Percentiles rank a stretch among this genome's conserved stretches.
Evolutionary conservation across 805 yeast species (phyloP).

Genomic region (Suhomyces sp.): DNA sequence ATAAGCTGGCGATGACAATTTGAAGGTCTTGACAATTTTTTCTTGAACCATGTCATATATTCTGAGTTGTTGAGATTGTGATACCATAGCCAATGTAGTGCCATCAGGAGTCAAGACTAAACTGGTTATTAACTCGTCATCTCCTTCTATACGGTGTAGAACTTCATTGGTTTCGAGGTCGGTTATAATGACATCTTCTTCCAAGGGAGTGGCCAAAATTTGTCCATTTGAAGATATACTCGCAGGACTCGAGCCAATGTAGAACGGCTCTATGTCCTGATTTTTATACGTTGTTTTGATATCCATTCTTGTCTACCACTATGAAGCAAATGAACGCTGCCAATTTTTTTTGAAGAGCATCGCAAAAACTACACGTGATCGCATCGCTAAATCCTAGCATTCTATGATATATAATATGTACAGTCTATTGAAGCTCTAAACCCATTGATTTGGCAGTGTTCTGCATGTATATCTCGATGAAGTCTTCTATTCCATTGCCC

Average conservation of each 20-base stretch:
- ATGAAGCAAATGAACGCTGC: neutral
- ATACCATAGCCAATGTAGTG: conserved; percentile 60
- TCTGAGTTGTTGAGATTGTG: conserved; percentile 80
- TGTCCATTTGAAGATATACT: conserved; percentile 53
- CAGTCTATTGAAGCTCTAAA: conserved; percentile 21
- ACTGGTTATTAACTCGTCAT: conserved; percentile 76
- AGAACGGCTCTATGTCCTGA: conserved; percentile 70
- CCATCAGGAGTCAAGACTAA: conserved; percentile 78
- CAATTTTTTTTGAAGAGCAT: conserved; percentile 10
- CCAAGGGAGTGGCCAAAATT: conserved; percentile 72
- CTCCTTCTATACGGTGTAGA: conserved; percentile 70
- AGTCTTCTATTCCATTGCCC: conserved; percentile 43
- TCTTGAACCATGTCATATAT: conserved; percentile 51
- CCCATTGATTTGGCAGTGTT: conserved; percentile 45
- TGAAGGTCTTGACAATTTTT: conserved; percentile 47
- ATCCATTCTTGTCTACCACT: conserved; percentile 9
- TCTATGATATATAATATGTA: neutral
- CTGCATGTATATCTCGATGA: conserved; percentile 42
- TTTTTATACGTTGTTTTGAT: conserved; percentile 43
- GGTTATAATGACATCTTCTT: conserved; percentile 73
- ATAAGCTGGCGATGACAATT: conserved; percentile 76
- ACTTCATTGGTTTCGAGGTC: conserved; percentile 56
- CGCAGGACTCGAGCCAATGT: conserved; percentile 80
- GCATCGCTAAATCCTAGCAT: neutral
- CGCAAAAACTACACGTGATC: conserved; percentile 6